Evolutionary conservation across 176 grass and related monocot genomes (phyloP), one percentile per base, ranked within the genome.

Genomic region (Musa acuminata): DNA sequence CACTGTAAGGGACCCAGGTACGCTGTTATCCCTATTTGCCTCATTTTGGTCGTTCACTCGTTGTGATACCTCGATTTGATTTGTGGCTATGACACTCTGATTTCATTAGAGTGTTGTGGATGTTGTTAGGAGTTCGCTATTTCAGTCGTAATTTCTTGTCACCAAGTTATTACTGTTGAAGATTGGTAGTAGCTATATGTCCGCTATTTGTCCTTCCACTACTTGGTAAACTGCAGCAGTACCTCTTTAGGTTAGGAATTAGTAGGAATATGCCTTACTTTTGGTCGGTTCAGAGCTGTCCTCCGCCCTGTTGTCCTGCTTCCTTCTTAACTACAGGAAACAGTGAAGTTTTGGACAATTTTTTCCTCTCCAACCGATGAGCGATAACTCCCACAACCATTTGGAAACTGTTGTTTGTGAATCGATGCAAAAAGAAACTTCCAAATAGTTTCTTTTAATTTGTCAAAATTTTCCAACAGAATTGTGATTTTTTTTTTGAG

Each of bases 1-100:
- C 72, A 74, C 72, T 3, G 53, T 74, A 20, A 23, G 72, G 55
- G 72, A 74, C 24, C 52, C 23, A 55, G 19, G 72, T 74, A 57
- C 11, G 71, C 71, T 43, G 35, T 43, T 43, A 43, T 43, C 35
- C 5, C 52, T 13, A 25, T 72, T 14, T 17, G 0, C 25, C 71
- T 55, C 11, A 27, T 8, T 17, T 35, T 29, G 3, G 17, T 17
- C 57, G 14, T 17, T 8, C 20, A 14, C 11, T 53, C 21, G 12
- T 52, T 74, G n/a, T 55, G 23, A 57, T 29, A 26, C 11, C 13
- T 6, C 6, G 17, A 55, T 51, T n/a, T 21, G 17, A 68, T 68
- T 35, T 23, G 26, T 48, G 14, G 27, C 26, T 48, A 13, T 6
- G 6, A 17, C 57, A 20, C 20, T 62, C 57, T 4, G 57, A 19